Evolutionary conservation across 257 asterid genomes (phyloP).

Genomic region (Anisodus acutangulus): DNA sequence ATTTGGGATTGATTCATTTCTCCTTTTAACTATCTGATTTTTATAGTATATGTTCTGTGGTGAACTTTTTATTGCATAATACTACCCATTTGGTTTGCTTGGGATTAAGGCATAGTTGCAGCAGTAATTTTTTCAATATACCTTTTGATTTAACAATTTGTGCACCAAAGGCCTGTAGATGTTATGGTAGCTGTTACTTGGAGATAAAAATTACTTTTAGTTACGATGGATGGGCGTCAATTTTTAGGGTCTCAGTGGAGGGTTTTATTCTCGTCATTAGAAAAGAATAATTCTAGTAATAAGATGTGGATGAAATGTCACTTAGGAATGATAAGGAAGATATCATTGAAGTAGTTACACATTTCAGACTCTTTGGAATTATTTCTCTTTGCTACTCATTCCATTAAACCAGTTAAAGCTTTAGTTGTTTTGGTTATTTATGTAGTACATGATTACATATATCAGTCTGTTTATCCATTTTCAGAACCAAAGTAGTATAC

Average conservation of each 20-base stretch:
- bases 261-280: not conserved
- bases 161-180: not conserved
- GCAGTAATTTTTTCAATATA: not conserved
- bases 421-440: not conserved
- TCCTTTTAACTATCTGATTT: conserved; percentile 7
- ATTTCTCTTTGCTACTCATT: conserved; percentile 14
- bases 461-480: not conserved
- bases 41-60: not conserved
- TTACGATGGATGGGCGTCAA: not conserved
- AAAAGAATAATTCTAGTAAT: conserved; percentile 4
- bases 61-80: not conserved
- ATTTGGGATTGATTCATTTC: not conserved
- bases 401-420: not conserved
- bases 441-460: not conserved
- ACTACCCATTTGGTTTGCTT: not conserved
- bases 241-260: conserved; percentile 10
- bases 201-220: not conserved
- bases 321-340: not conserved
- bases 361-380: conserved; percentile 23
- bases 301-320: not conserved
- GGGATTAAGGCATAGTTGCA: not conserved
- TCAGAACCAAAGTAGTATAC: not conserved
- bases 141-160: conserved; percentile 14
- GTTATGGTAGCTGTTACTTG: not conserved
- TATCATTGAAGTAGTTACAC: not conserved